Evolutionary conservation across 2,329 filamentous ascomycete genomes (phyloP).

Genomic region (Neoscytalidium dimidiatum): DNA sequence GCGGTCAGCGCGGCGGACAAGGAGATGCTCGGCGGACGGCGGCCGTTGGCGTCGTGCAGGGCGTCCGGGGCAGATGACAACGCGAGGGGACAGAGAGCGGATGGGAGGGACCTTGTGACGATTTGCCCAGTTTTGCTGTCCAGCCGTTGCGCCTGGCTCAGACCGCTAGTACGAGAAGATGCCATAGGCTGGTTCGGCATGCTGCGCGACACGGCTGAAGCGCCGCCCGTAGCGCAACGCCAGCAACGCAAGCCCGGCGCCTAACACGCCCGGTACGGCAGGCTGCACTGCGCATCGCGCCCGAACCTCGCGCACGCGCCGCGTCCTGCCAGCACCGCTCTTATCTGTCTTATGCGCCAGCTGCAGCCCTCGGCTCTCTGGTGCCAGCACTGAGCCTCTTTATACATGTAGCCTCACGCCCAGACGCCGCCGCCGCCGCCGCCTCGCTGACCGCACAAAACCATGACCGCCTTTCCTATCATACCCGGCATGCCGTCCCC

Average conservation of each 20-base stretch:
- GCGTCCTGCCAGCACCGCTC: not conserved
- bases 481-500: not conserved
- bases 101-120: slow-evolving; percentile 8
- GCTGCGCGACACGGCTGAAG: not conserved
- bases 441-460: not conserved
- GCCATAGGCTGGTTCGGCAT: not conserved
- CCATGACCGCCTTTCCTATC: not conserved
- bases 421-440: not conserved
- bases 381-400: not conserved
- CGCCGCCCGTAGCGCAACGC: slow-evolving; percentile 10
- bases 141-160: slow-evolving; percentile 15
- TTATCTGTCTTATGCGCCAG: not conserved
- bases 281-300: slow-evolving; percentile 1
- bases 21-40: not conserved
- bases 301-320: not conserved
- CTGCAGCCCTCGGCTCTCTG: not conserved
- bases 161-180: slow-evolving; percentile 15
- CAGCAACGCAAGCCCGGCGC: not conserved
- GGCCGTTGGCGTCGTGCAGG: not conserved
- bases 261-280: not conserved
- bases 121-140: slow-evolving; percentile 18
- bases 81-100: slow-evolving; percentile 2
- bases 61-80: slow-evolving; percentile 13
- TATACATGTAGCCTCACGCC: not conserved
- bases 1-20: slow-evolving; percentile 14